A percentile compares a stretch with the other conserved stretches of the same genome.
Evolutionary conservation across 805 yeast genomes (phyloP).

Genomic region (Zygosaccharomyces bisporus): DNA sequence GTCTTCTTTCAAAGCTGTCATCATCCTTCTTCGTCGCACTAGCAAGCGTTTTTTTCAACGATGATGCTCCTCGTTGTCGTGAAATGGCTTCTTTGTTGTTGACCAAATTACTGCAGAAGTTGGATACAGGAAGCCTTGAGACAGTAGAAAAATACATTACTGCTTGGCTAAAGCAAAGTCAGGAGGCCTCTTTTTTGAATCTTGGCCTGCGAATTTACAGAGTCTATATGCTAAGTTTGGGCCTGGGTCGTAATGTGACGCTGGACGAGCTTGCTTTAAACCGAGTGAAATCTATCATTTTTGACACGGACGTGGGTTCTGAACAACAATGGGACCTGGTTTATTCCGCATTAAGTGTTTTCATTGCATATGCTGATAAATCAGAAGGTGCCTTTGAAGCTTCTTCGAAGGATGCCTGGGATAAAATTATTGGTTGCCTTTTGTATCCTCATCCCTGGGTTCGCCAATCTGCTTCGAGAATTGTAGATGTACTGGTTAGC

Average conservation of each 20-base stretch:
- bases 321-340: slow-evolving; percentile 72
- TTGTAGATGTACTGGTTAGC: slow-evolving; percentile 51
- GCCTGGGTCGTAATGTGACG: slow-evolving; percentile 37
- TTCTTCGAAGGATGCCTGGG: slow-evolving; percentile 46
- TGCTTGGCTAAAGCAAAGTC: slow-evolving; percentile 62
- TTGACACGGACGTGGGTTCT: slow-evolving; percentile 38
- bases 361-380: slow-evolving; percentile 42
- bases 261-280: slow-evolving; percentile 43
- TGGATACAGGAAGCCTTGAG: slow-evolving; percentile 38
- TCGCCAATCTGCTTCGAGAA: slow-evolving; percentile 59
- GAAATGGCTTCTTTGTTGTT: slow-evolving; percentile 74
- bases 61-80: slow-evolving; percentile 72
- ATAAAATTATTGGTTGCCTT: slow-evolving; percentile 47
- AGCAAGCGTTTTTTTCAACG: slow-evolving; percentile 72
- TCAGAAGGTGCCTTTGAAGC: slow-evolving; percentile 32
- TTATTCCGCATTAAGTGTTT: slow-evolving; percentile 58
- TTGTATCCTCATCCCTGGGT: slow-evolving; percentile 93
- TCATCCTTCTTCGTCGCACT: slow-evolving; percentile 80
- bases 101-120: slow-evolving; percentile 48
- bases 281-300: slow-evolving; percentile 36
- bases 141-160: slow-evolving; percentile 37
- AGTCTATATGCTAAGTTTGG: slow-evolving; percentile 50
- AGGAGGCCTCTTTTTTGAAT: slow-evolving; percentile 51
- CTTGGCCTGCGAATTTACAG: slow-evolving; percentile 75
- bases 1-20: slow-evolving; percentile 55